Base-by-base conservation (phyloP, 345 rosid species). In the Streptanthus diversifolius region DNA sequence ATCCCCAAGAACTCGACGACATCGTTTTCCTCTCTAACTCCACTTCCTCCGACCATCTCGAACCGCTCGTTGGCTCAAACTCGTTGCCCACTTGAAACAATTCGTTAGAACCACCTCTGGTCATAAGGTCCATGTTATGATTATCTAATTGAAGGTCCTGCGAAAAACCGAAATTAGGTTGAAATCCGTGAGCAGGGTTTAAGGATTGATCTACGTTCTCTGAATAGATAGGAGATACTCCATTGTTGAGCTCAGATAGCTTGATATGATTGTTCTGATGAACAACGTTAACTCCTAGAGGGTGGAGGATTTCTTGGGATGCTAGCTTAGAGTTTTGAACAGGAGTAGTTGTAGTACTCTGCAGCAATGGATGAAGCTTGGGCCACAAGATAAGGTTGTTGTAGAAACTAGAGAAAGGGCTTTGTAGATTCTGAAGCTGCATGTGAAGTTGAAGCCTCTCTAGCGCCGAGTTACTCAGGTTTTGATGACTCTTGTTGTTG, bases 391-490 rank as follows among this genome's bases (percentile, higher is more conserved):
- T 72, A 25, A 89, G 96, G 56, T 79, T 84, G 83, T 74, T 82
- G 83, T 83, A 82, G 80, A 84, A 81, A 56, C 75, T 70, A 70
- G 90, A 74, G 51, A 83, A 70, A 55, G 96, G 91, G 77, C 74
- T 84, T 37, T 83, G 88, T 44, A 86, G 86, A 81, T 52, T 79
- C 75, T 90, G 98, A 51, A 93, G 96, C 69, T 95, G 96, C 89
- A 93, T 80, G 71, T 91, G 97, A 56, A 91, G 93, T 14, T 95
- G 99, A 19, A 91, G 87, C 80, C 99, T 87, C 80, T 95, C 99
- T 0, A 95, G 71, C 0, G 95, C 92, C 0, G 99, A 85, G 68
- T 80, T 88, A 81, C 91, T 89, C 17, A 91, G 74, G 27, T 73
- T 81, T 25, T 83, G 85, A 47, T 86, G 68, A 45, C 71, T 75